Evolutionary conservation across 2,329 filamentous ascomycete genomes (phyloP).

Genomic region (Aspergillus sp.): DNA sequence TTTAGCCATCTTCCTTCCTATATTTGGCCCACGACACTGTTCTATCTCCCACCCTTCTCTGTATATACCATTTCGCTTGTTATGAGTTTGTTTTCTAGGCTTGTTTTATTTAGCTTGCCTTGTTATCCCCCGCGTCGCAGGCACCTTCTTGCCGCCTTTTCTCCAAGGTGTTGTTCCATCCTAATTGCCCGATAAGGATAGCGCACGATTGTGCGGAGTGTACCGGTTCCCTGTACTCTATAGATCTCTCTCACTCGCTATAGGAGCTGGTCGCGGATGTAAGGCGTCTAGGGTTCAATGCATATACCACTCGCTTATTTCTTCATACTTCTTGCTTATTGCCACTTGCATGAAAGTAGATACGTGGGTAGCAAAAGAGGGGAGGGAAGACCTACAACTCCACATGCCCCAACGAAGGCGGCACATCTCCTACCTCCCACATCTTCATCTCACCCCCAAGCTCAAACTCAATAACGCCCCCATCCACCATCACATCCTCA

Average conservation of each 20-base stretch:
- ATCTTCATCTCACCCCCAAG: constrained; percentile 40
- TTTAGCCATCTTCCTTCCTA: constrained; percentile 1
- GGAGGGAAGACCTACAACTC: background rate
- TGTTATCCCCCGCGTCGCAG: background rate
- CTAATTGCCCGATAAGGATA: background rate
- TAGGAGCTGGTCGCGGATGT: constrained; percentile 5
- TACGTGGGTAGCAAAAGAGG: no score
- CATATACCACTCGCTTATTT: background rate
- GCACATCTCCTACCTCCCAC: constrained; percentile 58
- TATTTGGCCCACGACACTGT: constrained; percentile 13
- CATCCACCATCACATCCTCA: constrained; percentile 49
- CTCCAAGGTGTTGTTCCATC: background rate
- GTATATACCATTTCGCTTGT: constrained; percentile 23
- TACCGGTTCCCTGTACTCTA: constrained; percentile 3
- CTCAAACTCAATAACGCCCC: constrained; percentile 55
- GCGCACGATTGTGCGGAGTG: background rate
- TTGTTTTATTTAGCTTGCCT: background rate
- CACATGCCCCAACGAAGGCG: constrained; percentile 54
- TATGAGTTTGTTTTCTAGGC: background rate
- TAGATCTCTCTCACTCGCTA: constrained; percentile 5
- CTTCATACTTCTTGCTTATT: background rate
- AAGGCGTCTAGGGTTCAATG: constrained; percentile 2
- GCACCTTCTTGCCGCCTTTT: background rate
- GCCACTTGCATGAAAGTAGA: no score
- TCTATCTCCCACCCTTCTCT: constrained; percentile 12